phyloP scores from a whole-genome alignment of 768 basidiomycete genomes.

The Lactarius pseudohatsudake region DNA sequence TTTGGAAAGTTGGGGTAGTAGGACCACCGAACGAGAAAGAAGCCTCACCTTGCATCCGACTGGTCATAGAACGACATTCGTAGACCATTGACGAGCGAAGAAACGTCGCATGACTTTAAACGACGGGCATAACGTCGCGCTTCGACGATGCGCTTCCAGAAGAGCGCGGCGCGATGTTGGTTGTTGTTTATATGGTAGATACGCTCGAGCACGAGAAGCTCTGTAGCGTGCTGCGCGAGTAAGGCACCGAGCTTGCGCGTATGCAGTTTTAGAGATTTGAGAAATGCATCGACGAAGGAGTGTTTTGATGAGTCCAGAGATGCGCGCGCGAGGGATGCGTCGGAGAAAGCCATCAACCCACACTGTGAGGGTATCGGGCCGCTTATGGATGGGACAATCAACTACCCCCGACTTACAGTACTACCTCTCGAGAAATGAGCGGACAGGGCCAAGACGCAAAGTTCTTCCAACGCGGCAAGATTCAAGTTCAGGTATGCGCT shows the following conservation, averaged over 20 bases:
- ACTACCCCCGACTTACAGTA: not conserved
- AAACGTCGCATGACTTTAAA: constrained; percentile 33
- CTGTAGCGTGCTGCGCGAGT: constrained; percentile 45
- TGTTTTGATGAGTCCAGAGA: constrained; percentile 33
- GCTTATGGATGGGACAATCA: not conserved
- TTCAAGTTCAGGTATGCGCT: constrained; percentile 79
- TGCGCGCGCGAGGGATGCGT: constrained; percentile 21
- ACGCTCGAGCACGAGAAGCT: constrained; percentile 60
- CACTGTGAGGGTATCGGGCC: not conserved
- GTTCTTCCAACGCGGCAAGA: constrained; percentile 90
- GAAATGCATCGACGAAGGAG: constrained; percentile 49
- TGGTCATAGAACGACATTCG: constrained; percentile 52
- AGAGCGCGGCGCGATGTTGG: constrained; percentile 67
- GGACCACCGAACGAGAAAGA: not conserved
- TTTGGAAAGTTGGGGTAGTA: constrained; percentile 30
- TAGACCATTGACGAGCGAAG: constrained; percentile 36
- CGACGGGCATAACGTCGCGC: constrained; percentile 52
- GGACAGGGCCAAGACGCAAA: constrained; percentile 79
- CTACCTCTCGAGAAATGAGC: constrained; percentile 37
- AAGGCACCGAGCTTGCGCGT: constrained; percentile 53
- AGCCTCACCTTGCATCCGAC: constrained; percentile 40
- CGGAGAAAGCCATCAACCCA: constrained; percentile 27
- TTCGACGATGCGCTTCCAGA: constrained; percentile 68
- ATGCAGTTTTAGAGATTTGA: constrained; percentile 59
- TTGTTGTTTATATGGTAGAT: constrained; percentile 81